phyloP scores from a whole-genome alignment of 371 early-diverging fungal species.

The Mucor lusitanicus region DNA sequence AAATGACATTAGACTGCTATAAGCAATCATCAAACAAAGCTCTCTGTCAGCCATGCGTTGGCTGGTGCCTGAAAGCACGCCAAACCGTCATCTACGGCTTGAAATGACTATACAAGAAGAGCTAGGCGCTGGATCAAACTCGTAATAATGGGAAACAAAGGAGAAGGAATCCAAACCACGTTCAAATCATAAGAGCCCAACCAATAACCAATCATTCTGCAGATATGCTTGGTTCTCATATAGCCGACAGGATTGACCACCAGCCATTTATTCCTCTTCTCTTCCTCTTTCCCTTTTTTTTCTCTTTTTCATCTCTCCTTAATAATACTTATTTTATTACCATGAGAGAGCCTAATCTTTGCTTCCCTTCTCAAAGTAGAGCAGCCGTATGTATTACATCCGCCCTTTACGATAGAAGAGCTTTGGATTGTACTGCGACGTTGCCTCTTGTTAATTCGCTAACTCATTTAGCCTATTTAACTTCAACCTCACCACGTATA shows the following conservation, averaged over 20 bases:
- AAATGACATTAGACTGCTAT: too few relatives aligned
- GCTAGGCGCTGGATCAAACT: too few relatives aligned
- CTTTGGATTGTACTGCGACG: slow-evolving; percentile 86
- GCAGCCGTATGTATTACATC: slow-evolving; percentile 81
- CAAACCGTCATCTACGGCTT: too few relatives aligned
- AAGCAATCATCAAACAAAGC: too few relatives aligned
- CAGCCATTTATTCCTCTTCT: background rate
- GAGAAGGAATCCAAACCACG: background rate
- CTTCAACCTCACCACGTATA: slow-evolving; percentile 80
- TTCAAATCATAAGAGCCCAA: background rate
- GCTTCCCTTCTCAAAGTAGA: slow-evolving; percentile 73
- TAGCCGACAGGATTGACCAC: too few relatives aligned
- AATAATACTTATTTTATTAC: background rate
- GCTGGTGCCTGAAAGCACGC: too few relatives aligned
- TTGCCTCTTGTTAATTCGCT: slow-evolving; percentile 86
- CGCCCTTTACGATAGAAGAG: slow-evolving; percentile 86
- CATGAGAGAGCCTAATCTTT: slow-evolving; percentile 86
- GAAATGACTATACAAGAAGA: too few relatives aligned
- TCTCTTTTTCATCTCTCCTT: slow-evolving; percentile 6
- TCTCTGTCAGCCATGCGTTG: too few relatives aligned
- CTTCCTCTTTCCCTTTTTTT: slow-evolving; percentile 2
- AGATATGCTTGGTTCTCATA: too few relatives aligned
- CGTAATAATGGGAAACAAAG: too few relatives aligned
- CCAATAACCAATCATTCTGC: too few relatives aligned
- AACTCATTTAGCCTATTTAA: slow-evolving; percentile 84